A percentile compares a stretch with the other conserved stretches of the same genome.
phyloP scores from a whole-genome alignment of 805 yeast genomes.

The Jamesozyma jinghongensis region DNA sequence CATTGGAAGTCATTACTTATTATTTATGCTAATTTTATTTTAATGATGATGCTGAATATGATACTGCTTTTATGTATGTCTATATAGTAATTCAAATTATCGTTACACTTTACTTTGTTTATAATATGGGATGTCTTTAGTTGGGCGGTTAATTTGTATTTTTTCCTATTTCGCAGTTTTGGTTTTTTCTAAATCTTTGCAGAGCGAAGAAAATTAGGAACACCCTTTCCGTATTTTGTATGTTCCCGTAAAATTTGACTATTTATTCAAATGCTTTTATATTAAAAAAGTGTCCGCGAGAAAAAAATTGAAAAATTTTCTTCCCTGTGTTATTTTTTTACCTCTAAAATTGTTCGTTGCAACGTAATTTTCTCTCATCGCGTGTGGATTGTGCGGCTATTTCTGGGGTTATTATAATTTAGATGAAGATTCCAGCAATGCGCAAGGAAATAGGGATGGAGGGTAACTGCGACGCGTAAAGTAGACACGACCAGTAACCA shows the following conservation, averaged over 20 bases:
- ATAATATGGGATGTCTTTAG: neutral
- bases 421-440: too few species aligned
- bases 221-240: neutral
- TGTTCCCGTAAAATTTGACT: constrained; percentile 1
- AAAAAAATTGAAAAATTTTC: neutral
- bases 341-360: too few species aligned
- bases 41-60: neutral
- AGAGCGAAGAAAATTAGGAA: neutral
- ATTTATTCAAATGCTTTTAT: constrained; percentile 2
- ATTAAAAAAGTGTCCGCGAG: neutral
- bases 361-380: neutral
- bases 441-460: too few species aligned
- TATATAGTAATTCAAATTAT: too few species aligned
- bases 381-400: neutral
- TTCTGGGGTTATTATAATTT: too few species aligned
- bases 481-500: too few species aligned
- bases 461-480: too few species aligned
- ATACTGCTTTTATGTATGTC: neutral
- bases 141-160: constrained; percentile 3
- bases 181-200: neutral
- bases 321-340: neutral
- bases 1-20: constrained; percentile 25
- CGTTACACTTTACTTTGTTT: too few species aligned
- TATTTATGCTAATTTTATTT: neutral
- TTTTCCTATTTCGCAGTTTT: neutral